Base-by-base conservation (phyloP, 176 grass and related monocot genomes). In the Eremochloa ophiuroides region DNA sequence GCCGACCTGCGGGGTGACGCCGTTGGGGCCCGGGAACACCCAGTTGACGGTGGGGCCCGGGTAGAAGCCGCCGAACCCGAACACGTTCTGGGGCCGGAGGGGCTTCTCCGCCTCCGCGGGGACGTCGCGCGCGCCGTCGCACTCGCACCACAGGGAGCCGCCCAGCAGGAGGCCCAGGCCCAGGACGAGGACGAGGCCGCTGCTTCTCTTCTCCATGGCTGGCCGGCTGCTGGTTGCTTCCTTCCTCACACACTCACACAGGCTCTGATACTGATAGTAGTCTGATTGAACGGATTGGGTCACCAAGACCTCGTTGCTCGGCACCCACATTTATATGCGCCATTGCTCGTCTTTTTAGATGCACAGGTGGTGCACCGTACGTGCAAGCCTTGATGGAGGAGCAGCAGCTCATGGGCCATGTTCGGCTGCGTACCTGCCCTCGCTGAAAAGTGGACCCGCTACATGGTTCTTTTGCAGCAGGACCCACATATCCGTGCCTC, bases 21-120 rank as follows among this genome's bases (percentile, higher is more conserved):
- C 87, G 27, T 84, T 84, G 26, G 87, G 76, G 16, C 82, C 87
- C 8, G 82, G 87, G 56, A 89, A 89, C 7, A 85, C 82, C 82
- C 87, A 80, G 77, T 15, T 81, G 64, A 89, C 39, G 23, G 62
- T 26, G 2, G 77, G 87, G 22, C 82, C 87, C 3, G 78, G 87
- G 78, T 85, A 89, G 77, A 89, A 85, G 22, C 87, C 87, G 66
- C 82, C 87, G 12, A 73, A 89, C 55, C 87, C 87, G 28, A 85
- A 85, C 42, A 85, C 87, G 39, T 90, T 86, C 74, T 86, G 74
- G 10, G 88, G 88, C 31, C 61, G 67, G 66, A 86, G 82, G 3
- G 88, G 50, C 74, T 74, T 73, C 80, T 60, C 56, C 29, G 88
- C 56, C 72, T 82, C 83, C 2, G 28, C 66, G 10, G 66, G 88